Percentiles rank a stretch among this genome's conserved stretches.
These are phyloP conservation scores for Salicornia ramosissima DNA, from an alignment of 148 eudicot species.

Conservation along the genomic window DNA sequence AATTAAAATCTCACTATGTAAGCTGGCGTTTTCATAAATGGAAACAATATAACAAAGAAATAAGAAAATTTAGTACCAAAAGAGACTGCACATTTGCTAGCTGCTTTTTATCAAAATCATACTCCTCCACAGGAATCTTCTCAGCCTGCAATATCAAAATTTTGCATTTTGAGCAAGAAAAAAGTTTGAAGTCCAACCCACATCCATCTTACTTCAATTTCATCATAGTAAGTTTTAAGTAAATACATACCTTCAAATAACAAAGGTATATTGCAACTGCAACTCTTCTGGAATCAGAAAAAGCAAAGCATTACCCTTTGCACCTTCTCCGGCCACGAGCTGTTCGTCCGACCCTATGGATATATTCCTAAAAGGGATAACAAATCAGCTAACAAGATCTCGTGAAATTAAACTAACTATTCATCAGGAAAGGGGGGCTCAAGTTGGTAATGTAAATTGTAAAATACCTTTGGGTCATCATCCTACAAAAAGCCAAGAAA, in stretches of 20 bases:
- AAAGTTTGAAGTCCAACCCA: no score
- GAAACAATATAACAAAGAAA: neutral
- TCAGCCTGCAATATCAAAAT: no score
- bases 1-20: constrained; percentile 14
- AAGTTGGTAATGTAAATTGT: no score
- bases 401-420: no score
- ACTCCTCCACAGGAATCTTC: constrained; percentile 83
- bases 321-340: constrained; percentile 99
- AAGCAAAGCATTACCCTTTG: constrained; percentile 79
- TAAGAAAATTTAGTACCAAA: constrained; percentile 53
- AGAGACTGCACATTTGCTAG: constrained; percentile 67
- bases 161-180: no score
- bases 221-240: constrained; percentile 4
- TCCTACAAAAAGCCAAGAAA: constrained; percentile 41
- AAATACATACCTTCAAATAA: constrained; percentile 66
- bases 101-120: constrained; percentile 57
- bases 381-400: no score
- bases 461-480: constrained; percentile 91
- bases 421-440: no score
- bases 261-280: constrained; percentile 63
- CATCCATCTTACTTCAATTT: no score
- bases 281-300: constrained; percentile 90
- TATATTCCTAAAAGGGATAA: constrained; percentile 58
- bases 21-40: neutral
- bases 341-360: constrained; percentile 97